Conservation (phyloP, 345 rosid genomes). For the Sisymbrium altissimum region DNA sequence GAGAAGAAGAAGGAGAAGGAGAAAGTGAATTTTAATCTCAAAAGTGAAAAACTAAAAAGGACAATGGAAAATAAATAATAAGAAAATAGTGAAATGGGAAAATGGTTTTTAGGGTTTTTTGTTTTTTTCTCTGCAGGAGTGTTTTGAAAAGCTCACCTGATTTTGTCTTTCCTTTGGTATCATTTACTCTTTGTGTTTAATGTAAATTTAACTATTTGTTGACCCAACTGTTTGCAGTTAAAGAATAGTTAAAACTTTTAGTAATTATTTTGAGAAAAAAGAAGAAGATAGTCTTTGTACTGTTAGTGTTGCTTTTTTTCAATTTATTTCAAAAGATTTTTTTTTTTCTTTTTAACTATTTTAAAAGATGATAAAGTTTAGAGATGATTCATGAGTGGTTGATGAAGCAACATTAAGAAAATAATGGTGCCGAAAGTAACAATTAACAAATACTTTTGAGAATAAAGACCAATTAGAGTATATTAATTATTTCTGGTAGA, state of each 20-base stretch:
- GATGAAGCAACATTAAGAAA: not conserved
- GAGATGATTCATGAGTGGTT: not conserved
- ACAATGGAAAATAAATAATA: not conserved
- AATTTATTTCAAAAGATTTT: not conserved
- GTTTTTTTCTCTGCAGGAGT: not conserved
- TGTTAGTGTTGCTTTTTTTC: not conserved
- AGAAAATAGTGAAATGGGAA: not conserved
- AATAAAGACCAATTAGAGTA: not conserved
- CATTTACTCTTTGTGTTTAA: not conserved
- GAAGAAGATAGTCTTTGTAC: not conserved
- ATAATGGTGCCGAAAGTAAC: constrained; percentile 12
- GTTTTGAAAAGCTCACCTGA: not conserved
- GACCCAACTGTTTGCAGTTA: not conserved
- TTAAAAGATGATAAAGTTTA: not conserved
- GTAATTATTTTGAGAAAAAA: no score
- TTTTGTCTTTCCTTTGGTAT: not conserved
- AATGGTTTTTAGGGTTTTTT: not conserved
- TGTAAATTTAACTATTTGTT: not conserved
- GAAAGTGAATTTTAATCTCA: constrained; percentile 21
- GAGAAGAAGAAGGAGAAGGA: not conserved
- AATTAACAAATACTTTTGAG: not conserved
- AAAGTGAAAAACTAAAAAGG: not conserved
- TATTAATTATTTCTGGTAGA: not conserved
- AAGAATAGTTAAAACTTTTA: no score
- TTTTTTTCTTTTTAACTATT: not conserved